These are phyloP conservation scores for Colletotrichum sp. DNA, from an alignment of 2,329 filamentous ascomycete genomes.

Conservation along the genomic window DNA sequence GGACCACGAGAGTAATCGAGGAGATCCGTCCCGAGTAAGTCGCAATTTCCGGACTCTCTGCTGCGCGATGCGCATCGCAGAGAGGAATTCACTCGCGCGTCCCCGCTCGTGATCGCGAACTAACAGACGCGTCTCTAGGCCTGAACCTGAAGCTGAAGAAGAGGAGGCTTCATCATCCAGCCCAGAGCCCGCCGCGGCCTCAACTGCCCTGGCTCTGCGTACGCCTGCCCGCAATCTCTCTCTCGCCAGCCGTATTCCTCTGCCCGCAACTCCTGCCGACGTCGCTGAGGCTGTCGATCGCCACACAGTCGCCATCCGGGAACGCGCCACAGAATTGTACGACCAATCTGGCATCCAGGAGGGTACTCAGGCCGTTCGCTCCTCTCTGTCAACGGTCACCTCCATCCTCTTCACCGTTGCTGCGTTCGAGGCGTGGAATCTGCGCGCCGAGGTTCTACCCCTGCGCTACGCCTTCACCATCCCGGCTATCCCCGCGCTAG, in stretches of 20 bases:
- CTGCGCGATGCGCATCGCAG: neutral
- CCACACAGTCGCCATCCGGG: slow-evolving; percentile 69
- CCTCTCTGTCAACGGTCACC: slow-evolving; percentile 73
- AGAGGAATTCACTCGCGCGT: neutral
- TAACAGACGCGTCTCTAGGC: slow-evolving; percentile 1
- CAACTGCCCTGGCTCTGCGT: slow-evolving; percentile 49
- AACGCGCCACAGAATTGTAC: slow-evolving; percentile 68
- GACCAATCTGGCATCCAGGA: slow-evolving; percentile 71
- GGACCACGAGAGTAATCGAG: slow-evolving; percentile 48
- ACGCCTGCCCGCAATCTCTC: slow-evolving; percentile 58
- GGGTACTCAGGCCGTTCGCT: slow-evolving; percentile 68
- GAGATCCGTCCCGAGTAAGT: slow-evolving; percentile 51
- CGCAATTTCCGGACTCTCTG: neutral
- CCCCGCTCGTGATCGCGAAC: neutral
- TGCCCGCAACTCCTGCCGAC: slow-evolving; percentile 81
- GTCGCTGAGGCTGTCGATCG: slow-evolving; percentile 79
- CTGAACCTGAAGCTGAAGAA: neutral
- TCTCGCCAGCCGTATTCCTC: slow-evolving; percentile 66
- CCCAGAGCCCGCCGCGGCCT: slow-evolving; percentile 32
- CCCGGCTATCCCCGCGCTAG: slow-evolving; percentile 62
- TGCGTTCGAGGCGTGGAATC: slow-evolving; percentile 71
- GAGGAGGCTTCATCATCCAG: slow-evolving; percentile 21
- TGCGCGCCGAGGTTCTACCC: slow-evolving; percentile 74
- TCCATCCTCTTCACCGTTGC: slow-evolving; percentile 73
- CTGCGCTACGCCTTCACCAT: slow-evolving; percentile 76